Evolutionary conservation across 345 rosid species (phyloP), one percentile per base, ranked within the genome.

Genomic region (Anacardium occidentale): DNA sequence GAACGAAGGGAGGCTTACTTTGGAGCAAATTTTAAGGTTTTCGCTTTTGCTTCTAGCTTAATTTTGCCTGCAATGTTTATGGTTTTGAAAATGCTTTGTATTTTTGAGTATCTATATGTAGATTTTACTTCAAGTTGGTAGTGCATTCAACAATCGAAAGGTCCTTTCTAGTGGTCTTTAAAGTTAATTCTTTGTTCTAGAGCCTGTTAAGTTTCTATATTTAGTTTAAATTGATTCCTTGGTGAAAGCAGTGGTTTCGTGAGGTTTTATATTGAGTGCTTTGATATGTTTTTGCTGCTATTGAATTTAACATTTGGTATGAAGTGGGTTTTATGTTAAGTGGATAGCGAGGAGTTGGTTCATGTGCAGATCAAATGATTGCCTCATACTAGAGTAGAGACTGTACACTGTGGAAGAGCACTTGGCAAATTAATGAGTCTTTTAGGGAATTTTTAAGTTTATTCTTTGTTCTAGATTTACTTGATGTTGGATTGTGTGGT

Each of bases 21-120:
- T 95, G 79, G 98, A 92, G 83, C 99, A 95, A 85, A 90, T 95
- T 75, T 74, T 95, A 71, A 92, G 98, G 99, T 92, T 80, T 60
- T 61, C 26, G 17, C 64, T 69, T 2, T 10, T 37, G 48, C 25
- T 44, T 25, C 71, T 59, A 10, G 44, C 29, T 5, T 57, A 13
- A 37, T 22, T 64, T 20, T n/a, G 7, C 3, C 32, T 29, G 32
- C 32, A 29, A 29, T 29, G 32, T 29, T 29, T 29, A 3, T 4
- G 9, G 15, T 24, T 51, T 69, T 57, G 58, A 25, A 34, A 26
- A 2, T 18, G 37, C 6, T 62, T 34, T 53, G 50, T 76, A 48
- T 14, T 25, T 12, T 72, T 54, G 45, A 12, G 12, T 64, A 37
- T 53, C 62, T 17, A 64, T 22, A 14, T 29, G 20, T 53, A 65